These are phyloP conservation scores for Flaveria floridana DNA, from an alignment of 140 eudicot species.

Conservation along the genomic window DNA sequence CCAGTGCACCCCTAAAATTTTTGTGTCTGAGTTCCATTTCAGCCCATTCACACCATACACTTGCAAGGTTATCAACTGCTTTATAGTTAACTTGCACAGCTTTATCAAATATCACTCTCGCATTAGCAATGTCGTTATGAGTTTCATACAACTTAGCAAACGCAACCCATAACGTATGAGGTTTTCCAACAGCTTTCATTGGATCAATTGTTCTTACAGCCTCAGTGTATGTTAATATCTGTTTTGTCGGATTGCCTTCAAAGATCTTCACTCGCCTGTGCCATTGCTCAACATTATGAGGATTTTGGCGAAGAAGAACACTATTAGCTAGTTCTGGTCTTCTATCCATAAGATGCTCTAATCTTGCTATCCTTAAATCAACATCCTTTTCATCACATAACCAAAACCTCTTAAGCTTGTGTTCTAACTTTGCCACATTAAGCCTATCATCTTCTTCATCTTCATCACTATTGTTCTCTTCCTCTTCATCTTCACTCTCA, in stretches of 20 bases:
- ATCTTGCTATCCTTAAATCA: constrained; percentile 74
- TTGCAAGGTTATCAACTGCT: constrained; percentile 85
- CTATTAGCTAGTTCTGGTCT: constrained; percentile 94
- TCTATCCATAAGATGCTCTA: constrained; percentile 88
- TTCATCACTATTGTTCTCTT: constrained; percentile 32
- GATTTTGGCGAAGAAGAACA: constrained; percentile 90
- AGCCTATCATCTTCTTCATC: constrained; percentile 63
- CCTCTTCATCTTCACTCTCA: constrained; percentile 48
- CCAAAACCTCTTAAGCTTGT: constrained; percentile 61
- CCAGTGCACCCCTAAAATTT: constrained; percentile 74
- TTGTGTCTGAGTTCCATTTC: constrained; percentile 89
- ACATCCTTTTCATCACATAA: constrained; percentile 76
- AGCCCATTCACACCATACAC: constrained; percentile 99
- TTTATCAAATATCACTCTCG: constrained; percentile 87
- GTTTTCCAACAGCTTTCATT: constrained; percentile 96
- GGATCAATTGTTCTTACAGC: constrained; percentile 96
- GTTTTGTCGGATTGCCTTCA: constrained; percentile 85
- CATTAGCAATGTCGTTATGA: constrained; percentile 75
- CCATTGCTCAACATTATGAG: constrained; percentile 98
- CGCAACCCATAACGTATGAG: constrained; percentile 96
- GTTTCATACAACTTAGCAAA: constrained; percentile 82
- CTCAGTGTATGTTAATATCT: constrained; percentile 76
- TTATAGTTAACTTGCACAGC: constrained; percentile 93
- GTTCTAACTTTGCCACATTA: constrained; percentile 52
- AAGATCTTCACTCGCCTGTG: constrained; percentile 86